Evolutionary conservation across 352 stramenopile genomes (phyloP).

Genomic region (Phytopythium aichiense): DNA sequence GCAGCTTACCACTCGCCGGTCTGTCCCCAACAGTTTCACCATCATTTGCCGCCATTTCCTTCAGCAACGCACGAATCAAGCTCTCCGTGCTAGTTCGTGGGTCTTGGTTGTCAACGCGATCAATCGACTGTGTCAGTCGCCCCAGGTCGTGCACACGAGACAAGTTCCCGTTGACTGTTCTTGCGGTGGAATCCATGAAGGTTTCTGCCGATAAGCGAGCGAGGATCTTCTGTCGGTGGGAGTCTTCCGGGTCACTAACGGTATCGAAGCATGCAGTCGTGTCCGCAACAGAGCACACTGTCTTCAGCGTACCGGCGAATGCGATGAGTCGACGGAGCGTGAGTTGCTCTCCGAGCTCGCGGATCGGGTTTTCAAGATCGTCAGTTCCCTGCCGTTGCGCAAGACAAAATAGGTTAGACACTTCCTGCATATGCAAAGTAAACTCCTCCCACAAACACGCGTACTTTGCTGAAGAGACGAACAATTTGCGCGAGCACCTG

Average conservation of each 20-base stretch:
- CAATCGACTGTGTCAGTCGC: constrained; percentile 48
- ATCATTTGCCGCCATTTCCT: constrained; percentile 5
- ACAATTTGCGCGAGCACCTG: constrained; percentile 69
- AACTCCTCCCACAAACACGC: constrained; percentile 6
- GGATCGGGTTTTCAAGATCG: constrained; percentile 38
- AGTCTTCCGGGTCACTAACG: not conserved
- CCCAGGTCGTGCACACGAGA: constrained; percentile 45
- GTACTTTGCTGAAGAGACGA: constrained; percentile 44
- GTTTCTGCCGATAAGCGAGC: constrained; percentile 39
- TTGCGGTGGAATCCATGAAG: constrained; percentile 28
- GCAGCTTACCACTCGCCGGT: constrained; percentile 16
- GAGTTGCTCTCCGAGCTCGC: constrained; percentile 51
- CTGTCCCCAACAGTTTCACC: constrained; percentile 16
- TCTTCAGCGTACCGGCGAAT: constrained; percentile 25
- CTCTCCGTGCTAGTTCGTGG: not conserved
- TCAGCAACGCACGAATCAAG: constrained; percentile 1
- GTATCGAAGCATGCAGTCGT: constrained; percentile 10
- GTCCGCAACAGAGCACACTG: constrained; percentile 3
- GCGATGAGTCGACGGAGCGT: constrained; percentile 71
- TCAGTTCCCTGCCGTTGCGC: constrained; percentile 14
- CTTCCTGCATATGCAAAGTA: not conserved
- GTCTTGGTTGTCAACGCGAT: constrained; percentile 16
- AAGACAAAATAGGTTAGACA: constrained; percentile 4
- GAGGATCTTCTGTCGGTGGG: constrained; percentile 66
- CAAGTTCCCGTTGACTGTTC: constrained; percentile 55